Base-by-base conservation (phyloP, 345 rosid species). In the Litchi chinensis region DNA sequence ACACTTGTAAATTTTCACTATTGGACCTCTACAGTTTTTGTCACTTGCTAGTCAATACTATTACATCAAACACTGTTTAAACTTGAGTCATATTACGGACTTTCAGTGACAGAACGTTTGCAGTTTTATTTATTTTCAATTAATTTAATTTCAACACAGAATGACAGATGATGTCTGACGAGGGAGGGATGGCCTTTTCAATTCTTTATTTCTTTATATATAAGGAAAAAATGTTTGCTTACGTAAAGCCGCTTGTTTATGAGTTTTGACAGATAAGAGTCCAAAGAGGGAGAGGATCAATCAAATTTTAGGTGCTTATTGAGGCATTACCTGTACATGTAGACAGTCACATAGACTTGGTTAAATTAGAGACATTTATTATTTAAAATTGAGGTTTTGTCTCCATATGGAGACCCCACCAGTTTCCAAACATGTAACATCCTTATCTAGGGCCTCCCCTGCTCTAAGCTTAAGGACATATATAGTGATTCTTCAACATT, bases 321-420 rank as follows among this genome's bases (percentile, higher is more conserved):
- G 4, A 41, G 44, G 5, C 5, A 41, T 41, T 41, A 41, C 44
- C 0, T 1, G 8, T 41, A 41, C 44, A 4, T 41, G 32, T 28
- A 28, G 32, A 28, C 32, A 28, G 32, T 28, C 32, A 28, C 32
- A 28, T 28, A 28, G 32, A 28, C 32, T 28, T 28, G 32, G 32
- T 28, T 28, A 28, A 28, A 28, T 28, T 28, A 28, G 32, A 28
- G 32, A 28, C 32, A 28, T 28, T 28, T 28, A 28, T 2, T 28
- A 28, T 28, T 28, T 50, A 11, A 50, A 50, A 59, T 59, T 21
- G 64, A 8, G 64, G 9, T 40, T 40, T 32, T 62, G 75, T 83
- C 77, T 67, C 67, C 57, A 46, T 52, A 1, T 63, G 26, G 80
- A 13, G 82, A 28, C 83, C 85, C 80, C 32, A 80, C 79, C 71